A percentile compares a stretch with the other conserved stretches of the same genome.
phyloP scores from a whole-genome alignment of 148 eudicot genomes.

The Mesembryanthemum crystallinum region DNA sequence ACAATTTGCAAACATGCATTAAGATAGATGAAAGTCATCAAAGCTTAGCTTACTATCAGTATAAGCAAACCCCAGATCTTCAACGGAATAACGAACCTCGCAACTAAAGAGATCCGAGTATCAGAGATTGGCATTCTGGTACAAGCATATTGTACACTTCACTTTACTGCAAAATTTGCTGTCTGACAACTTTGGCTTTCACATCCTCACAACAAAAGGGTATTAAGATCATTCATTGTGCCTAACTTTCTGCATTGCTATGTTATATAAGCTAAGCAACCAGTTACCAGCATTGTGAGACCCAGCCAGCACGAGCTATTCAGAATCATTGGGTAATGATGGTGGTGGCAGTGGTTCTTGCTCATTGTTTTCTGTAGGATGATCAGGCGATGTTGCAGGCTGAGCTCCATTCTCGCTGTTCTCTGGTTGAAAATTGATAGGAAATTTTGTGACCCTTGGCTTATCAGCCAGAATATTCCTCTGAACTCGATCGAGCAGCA shows the following conservation, averaged over 20 bases:
- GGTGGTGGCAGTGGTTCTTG: constrained; percentile 33
- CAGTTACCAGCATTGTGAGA: neutral
- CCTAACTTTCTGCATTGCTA: neutral
- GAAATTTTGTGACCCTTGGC: constrained; percentile 90
- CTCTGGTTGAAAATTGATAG: constrained; percentile 81
- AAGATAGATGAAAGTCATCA: too few relatives aligned
- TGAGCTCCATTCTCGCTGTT: constrained; percentile 62
- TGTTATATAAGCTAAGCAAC: neutral
- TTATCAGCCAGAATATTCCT: constrained; percentile 80
- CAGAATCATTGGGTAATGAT: constrained; percentile 35
- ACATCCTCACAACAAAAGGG: constrained; percentile 1
- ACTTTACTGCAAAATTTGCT: neutral
- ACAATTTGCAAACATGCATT: too few relatives aligned
- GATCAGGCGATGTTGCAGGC: constrained; percentile 38
- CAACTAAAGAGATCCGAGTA: neutral
- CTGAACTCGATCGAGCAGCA: constrained; percentile 68
- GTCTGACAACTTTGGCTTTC: neutral
- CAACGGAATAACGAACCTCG: neutral
- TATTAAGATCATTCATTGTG: neutral
- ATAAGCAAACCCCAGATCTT: constrained; percentile 4
- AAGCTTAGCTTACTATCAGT: too few relatives aligned
- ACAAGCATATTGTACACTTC: constrained; percentile 11
- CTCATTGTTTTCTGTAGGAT: constrained; percentile 31
- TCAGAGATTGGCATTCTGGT: neutral
- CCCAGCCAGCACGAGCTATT: neutral